Conservation (phyloP, 2,329 filamentous ascomycete genomes). For the Stachybotrys elegans region DNA sequence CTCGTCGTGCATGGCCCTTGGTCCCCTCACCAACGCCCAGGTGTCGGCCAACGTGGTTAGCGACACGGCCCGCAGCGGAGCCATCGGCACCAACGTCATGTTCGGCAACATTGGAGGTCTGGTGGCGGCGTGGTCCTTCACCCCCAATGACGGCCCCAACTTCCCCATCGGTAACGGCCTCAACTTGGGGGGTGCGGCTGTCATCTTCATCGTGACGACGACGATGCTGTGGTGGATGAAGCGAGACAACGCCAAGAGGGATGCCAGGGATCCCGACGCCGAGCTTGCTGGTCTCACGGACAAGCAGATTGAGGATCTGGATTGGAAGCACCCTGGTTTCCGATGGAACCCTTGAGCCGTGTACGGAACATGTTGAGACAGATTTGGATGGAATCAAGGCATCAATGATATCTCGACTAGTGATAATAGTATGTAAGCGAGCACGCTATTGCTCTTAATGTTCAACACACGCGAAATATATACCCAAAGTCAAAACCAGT, state of each 20-base stretch:
- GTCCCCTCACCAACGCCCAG: constrained; percentile 62
- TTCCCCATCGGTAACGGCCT: constrained; percentile 67
- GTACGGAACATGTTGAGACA: too few species aligned
- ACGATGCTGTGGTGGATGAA: constrained; percentile 55
- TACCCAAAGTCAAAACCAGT: too few species aligned
- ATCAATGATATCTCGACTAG: too few species aligned
- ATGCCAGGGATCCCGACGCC: constrained; percentile 21
- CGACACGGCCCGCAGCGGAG: constrained; percentile 62
- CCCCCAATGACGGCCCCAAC: constrained; percentile 57
- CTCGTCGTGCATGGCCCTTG: constrained; percentile 57
- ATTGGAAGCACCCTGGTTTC: constrained; percentile 63
- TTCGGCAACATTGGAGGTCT: constrained; percentile 68
- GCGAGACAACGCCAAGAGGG: constrained; percentile 47
- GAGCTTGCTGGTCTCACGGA: constrained; percentile 49
- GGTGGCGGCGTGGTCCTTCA: constrained; percentile 59
- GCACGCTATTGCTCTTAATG: too few species aligned
- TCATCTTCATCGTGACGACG: constrained; percentile 45
- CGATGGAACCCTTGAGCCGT: constrained; percentile 43
- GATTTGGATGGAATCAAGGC: too few species aligned
- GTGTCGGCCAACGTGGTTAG: constrained; percentile 66
- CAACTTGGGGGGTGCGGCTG: constrained; percentile 54
- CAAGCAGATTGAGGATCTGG: constrained; percentile 53
- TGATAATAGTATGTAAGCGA: too few species aligned
- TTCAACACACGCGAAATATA: too few species aligned
- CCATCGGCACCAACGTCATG: constrained; percentile 65